Evolutionary conservation across 192 early-diverging fungal genomes (phyloP).

Genomic region (Radiomyces spectabilis): DNA sequence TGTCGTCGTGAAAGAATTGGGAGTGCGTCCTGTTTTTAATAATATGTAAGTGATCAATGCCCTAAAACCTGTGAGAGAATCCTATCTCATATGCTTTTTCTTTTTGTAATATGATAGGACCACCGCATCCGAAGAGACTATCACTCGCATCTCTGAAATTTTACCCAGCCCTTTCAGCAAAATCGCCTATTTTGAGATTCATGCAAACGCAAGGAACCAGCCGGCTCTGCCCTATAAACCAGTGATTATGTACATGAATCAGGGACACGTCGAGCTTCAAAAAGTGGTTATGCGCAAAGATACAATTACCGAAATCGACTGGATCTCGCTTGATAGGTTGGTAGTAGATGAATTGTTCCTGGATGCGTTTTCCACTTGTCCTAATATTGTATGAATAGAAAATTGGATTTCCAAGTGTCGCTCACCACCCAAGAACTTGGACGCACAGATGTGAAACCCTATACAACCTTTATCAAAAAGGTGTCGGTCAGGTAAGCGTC

Average conservation of each 20-base stretch:
- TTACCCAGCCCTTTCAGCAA: slow-evolving; percentile 3
- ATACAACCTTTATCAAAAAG: slow-evolving; percentile 36
- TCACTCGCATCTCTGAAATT: not conserved
- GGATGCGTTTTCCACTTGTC: not conserved
- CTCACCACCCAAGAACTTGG: slow-evolving; percentile 11
- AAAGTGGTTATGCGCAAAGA: slow-evolving; percentile 22
- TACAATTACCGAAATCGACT: slow-evolving; percentile 22
- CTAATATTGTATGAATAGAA: slow-evolving; percentile 7
- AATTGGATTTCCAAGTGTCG: slow-evolving; percentile 29
- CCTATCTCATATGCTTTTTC: not conserved
- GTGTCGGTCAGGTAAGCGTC: slow-evolving; percentile 22
- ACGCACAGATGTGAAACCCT: slow-evolving; percentile 33
- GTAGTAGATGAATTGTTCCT: not conserved
- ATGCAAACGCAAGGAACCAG: slow-evolving; percentile 28
- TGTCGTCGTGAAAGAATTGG: slow-evolving; percentile 19
- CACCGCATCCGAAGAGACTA: slow-evolving; percentile 10
- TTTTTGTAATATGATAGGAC: slow-evolving; percentile 1
- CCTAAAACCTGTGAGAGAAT: not conserved
- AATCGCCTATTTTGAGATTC: slow-evolving; percentile 27
- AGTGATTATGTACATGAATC: slow-evolving; percentile 27
- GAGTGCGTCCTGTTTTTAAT: slow-evolving; percentile 17
- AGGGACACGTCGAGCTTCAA: slow-evolving; percentile 19
- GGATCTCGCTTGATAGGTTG: slow-evolving; percentile 29
- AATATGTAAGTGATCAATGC: slow-evolving; percentile 19
- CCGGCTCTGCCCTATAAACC: slow-evolving; percentile 13